A percentile compares a stretch with the other conserved stretches of the same genome.
phyloP scores from a whole-genome alignment of 108 stramenopile species.

The Conticribra guillardii region DNA sequence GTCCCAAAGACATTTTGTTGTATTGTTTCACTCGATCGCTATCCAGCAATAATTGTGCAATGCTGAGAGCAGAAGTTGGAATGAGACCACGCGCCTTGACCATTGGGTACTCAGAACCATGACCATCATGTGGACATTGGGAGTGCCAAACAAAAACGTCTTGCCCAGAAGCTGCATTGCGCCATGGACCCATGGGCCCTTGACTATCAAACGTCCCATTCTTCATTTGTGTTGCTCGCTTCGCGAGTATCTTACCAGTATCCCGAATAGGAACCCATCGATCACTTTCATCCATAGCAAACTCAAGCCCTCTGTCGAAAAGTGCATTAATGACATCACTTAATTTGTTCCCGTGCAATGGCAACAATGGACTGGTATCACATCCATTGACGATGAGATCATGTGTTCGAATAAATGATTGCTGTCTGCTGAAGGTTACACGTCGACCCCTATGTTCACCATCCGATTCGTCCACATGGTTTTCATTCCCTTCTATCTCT shows the following conservation, averaged over 20 bases:
- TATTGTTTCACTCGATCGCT: conserved; percentile 38
- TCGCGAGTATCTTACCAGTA: conserved; percentile 50
- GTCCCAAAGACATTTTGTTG: conserved; percentile 56
- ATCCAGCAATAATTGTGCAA: conserved; percentile 46
- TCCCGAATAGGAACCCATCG: conserved; percentile 60
- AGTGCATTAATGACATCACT: conserved; percentile 49
- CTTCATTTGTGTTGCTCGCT: conserved; percentile 17
- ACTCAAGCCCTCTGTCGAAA: conserved; percentile 47
- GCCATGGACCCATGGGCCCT: conserved; percentile 36
- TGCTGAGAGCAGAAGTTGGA: conserved; percentile 30
- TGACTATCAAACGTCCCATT: conserved; percentile 19
- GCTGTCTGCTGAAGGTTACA: conserved; percentile 22
- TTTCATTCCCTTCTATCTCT: not conserved
- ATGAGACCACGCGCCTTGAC: conserved; percentile 49
- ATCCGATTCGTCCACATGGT: conserved; percentile 1
- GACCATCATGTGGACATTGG: conserved; percentile 37
- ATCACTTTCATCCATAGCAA: conserved; percentile 64
- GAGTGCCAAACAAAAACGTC: conserved; percentile 50
- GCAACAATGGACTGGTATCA: conserved; percentile 16
- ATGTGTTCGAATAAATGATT: conserved; percentile 48
- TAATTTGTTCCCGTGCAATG: conserved; percentile 17
- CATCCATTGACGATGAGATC: conserved; percentile 22
- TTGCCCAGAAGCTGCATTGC: conserved; percentile 41
- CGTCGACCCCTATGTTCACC: not conserved
- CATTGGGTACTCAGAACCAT: conserved; percentile 52